Percentiles rank a stretch among this genome's conserved stretches.
Evolutionary conservation across 768 basidiomycete genomes (phyloP).

Genomic region (Termitomyces sp.): DNA sequence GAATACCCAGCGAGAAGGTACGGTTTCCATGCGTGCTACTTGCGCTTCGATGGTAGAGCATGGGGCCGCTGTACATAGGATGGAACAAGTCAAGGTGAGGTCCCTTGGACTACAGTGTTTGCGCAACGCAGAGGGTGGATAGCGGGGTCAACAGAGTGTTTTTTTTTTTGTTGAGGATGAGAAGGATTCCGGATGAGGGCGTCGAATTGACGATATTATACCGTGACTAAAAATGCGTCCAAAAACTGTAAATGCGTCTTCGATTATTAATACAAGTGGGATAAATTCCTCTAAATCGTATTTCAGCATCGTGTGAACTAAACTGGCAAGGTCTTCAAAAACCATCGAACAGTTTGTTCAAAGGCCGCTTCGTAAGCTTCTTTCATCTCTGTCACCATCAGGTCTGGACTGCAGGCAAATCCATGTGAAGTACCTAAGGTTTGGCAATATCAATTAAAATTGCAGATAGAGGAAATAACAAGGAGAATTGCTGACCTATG

Average conservation of each 20-base stretch:
- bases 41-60: too few relatives aligned
- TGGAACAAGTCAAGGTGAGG: too few relatives aligned
- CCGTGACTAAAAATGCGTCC: not conserved
- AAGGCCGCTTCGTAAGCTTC: slow-evolving; percentile 37
- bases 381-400: slow-evolving; percentile 32
- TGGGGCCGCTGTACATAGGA: too few relatives aligned
- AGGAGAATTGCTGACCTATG: slow-evolving; percentile 26
- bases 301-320: not conserved
- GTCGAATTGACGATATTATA: not conserved
- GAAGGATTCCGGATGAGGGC: not conserved
- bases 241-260: not conserved
- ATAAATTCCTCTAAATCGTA: not conserved
- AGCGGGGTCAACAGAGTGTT: not conserved
- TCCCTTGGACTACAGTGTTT: not conserved
- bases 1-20: not conserved
- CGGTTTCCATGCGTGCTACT: not conserved
- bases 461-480: not conserved
- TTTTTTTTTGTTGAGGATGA: not conserved
- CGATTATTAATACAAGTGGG: too few relatives aligned
- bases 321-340: slow-evolving; percentile 32
- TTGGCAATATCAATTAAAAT: not conserved
- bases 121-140: too few relatives aligned
- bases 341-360: slow-evolving; percentile 39
- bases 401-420: slow-evolving; percentile 38
- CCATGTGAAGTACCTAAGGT: slow-evolving; percentile 40